Evolutionary conservation across 495 filamentous ascomycete genomes (phyloP), one percentile per base, ranked within the genome.

Genomic region (Viridothelium virens): DNA sequence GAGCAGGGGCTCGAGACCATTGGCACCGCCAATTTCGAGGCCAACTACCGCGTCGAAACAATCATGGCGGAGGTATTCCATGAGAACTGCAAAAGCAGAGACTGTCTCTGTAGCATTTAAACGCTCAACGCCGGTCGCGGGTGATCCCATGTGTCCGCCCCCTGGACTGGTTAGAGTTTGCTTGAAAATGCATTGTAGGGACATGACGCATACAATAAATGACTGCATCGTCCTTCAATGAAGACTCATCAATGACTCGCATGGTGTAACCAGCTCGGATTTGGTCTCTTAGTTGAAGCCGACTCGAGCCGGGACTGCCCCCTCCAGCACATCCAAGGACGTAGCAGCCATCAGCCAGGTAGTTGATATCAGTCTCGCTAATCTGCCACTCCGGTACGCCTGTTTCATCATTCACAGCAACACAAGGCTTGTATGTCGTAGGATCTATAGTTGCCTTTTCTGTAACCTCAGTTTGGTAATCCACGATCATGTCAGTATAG

Each of bases 301-400:
- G 33, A 18, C 56, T 66, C 5, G 78, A 69, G 61, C 81, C 82
- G 10, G 82, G 82, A 10, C 75, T 79, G 3, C 82, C 82, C 12
- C 85, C 85, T 0, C 85, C 85, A 7, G 84, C 86, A 0, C 81
- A 84, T 4, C 85, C 86, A 14, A 88, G 81, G 64, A 88, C 81
- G 66, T 85, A 84, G 69, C 83, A 84, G 1, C 86, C 86, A 33
- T 78, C 80, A 1, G 81, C 75, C 31, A 88, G 82, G 75, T 82
- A 88, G 12, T 72, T 48, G 4, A 87, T 76, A 72, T 88, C 85
- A 0, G 80, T 82, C 56, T 83, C 77, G 46, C 75, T 76, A 65
- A 86, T 65, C 74, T 82, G 77, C 85, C 84, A 86, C 48, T 82
- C 72, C 38, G 59, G 37, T 3, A 56, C 25, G 12, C 61, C 36